phyloP scores from a whole-genome alignment of 495 filamentous ascomycete species.

The Penicillium mononematosum region DNA sequence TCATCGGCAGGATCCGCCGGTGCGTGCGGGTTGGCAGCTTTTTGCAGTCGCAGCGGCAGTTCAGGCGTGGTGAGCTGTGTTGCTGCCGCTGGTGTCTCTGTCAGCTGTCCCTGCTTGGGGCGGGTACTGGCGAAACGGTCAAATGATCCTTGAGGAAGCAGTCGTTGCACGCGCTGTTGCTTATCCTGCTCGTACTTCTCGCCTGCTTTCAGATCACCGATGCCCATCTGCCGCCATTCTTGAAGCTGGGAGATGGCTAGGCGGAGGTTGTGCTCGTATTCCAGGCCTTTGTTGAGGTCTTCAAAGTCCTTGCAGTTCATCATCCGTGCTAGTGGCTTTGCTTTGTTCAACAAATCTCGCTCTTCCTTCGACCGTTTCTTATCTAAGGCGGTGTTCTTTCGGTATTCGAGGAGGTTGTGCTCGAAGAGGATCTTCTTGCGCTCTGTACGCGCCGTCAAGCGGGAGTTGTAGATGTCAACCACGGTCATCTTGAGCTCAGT shows the following conservation, averaged over 20 bases:
- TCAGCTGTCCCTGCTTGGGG: constrained; percentile 52
- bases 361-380: constrained; percentile 98
- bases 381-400: constrained; percentile 79
- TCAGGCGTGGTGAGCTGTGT: constrained; percentile 74
- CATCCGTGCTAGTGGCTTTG: constrained; percentile 93
- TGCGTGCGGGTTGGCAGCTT: constrained; percentile 35
- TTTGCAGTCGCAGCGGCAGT: constrained; percentile 60
- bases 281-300: constrained; percentile 73
- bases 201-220: constrained; percentile 78
- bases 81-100: constrained; percentile 70
- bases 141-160: constrained; percentile 70
- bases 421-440: constrained; percentile 96
- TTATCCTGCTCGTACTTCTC: constrained; percentile 97
- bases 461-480: constrained; percentile 97
- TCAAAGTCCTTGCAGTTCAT: constrained; percentile 94
- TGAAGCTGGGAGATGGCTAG: constrained; percentile 88
- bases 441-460: constrained; percentile 87
- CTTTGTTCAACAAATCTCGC: constrained; percentile 81
- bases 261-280: constrained; percentile 87
- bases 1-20: constrained; percentile 32
- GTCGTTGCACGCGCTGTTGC: constrained; percentile 65
- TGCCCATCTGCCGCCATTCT: constrained; percentile 84
- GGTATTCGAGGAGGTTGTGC: constrained; percentile 87
- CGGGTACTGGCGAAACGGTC: constrained; percentile 69
- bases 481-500: constrained; percentile 97